Conservation (phyloP, 257 asterid genomes). For the Fraxinus cuspidata region DNA sequence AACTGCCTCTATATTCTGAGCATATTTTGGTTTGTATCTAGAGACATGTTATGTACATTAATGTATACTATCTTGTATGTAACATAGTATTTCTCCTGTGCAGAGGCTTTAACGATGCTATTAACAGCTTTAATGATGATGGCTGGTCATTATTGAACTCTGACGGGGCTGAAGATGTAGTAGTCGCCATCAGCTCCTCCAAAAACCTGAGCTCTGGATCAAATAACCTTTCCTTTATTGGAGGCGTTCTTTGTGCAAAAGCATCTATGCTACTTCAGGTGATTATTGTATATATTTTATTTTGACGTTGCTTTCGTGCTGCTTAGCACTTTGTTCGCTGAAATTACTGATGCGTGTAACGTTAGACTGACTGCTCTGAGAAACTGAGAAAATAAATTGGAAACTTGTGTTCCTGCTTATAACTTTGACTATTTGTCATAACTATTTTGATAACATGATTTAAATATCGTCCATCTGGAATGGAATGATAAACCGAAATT, state of each 20-base stretch:
- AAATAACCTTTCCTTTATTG: slow-evolving; percentile 53
- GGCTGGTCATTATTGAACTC: slow-evolving; percentile 88
- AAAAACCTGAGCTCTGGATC: slow-evolving; percentile 50
- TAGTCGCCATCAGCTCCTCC: slow-evolving; percentile 63
- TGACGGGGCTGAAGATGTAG: slow-evolving; percentile 85
- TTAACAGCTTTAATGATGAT: slow-evolving; percentile 86
- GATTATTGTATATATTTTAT: background rate
- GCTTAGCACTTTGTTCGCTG: background rate
- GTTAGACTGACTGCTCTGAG: background rate
- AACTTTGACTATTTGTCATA: background rate
- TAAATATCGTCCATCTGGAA: background rate
- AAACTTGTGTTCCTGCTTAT: background rate
- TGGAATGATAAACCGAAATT: slow-evolving; percentile 14
- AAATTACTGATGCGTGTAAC: background rate
- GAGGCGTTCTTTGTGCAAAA: slow-evolving; percentile 92
- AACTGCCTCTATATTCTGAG: background rate
- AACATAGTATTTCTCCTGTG: slow-evolving; percentile 13
- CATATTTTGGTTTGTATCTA: background rate
- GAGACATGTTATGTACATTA: background rate
- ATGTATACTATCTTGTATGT: background rate
- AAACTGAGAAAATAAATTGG: background rate
- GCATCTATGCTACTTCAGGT: slow-evolving; percentile 99
- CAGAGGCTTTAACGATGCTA: slow-evolving; percentile 97
- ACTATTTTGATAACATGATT: background rate
- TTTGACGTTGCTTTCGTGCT: background rate